Conservation (phyloP, 2,329 filamentous ascomycete species). For the Rosellinia necatrix region DNA sequence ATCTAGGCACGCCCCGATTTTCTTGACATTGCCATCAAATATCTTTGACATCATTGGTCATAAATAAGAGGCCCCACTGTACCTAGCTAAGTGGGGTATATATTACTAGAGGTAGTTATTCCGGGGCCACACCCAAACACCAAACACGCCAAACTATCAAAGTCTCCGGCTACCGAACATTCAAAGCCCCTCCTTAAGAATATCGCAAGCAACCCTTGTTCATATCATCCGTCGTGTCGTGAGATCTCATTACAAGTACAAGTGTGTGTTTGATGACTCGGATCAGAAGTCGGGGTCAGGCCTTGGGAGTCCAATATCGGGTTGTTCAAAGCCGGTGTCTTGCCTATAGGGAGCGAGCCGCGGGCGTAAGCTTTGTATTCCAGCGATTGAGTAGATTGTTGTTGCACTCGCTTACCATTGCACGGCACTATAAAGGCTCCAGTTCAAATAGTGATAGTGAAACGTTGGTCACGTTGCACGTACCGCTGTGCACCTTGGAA, state of each 20-base stretch:
- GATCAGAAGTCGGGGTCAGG: too few species aligned
- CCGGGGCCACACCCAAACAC: too few species aligned
- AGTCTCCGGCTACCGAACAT: too few species aligned
- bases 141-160: too few species aligned
- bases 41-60: slow-evolving; percentile 33
- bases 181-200: too few species aligned
- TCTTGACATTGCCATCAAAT: slow-evolving; percentile 28
- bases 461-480: slow-evolving; percentile 7
- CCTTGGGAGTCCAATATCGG: background rate
- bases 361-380: slow-evolving; percentile 1
- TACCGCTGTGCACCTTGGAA: background rate
- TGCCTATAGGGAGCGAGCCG: background rate
- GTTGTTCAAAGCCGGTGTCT: background rate
- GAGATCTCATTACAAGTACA: background rate
- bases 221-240: background rate
- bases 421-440: background rate
- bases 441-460: background rate
- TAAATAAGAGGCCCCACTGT: background rate
- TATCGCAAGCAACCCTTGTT: too few species aligned
- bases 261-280: background rate
- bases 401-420: background rate
- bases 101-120: too few species aligned
- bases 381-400: background rate
- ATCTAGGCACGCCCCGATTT: too few species aligned
- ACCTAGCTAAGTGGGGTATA: background rate